Evolutionary conservation across 192 early-diverging fungal species (phyloP).

Genomic region (Geranomyces michiganensis): DNA sequence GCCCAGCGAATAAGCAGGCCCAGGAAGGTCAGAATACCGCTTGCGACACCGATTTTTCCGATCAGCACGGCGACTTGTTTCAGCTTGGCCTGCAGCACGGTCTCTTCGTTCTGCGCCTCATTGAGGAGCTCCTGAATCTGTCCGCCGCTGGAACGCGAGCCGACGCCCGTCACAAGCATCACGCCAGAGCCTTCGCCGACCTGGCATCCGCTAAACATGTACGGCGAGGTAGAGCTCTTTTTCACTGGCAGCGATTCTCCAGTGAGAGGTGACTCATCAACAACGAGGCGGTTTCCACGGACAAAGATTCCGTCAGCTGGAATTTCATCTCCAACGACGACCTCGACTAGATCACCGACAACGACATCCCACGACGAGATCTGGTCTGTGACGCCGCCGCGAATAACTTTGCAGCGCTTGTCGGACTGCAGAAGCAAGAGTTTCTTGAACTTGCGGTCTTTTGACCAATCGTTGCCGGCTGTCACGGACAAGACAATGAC

Average conservation of each 20-base stretch:
- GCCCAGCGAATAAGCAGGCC: slow-evolving; percentile 58
- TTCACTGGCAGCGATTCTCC: slow-evolving; percentile 64
- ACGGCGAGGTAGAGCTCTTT: slow-evolving; percentile 51
- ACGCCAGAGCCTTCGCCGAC: slow-evolving; percentile 56
- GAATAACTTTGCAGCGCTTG: slow-evolving; percentile 58
- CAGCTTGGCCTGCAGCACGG: slow-evolving; percentile 59
- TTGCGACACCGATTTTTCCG: slow-evolving; percentile 63
- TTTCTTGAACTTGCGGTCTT: slow-evolving; percentile 66
- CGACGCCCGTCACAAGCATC: slow-evolving; percentile 61
- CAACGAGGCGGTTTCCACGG: slow-evolving; percentile 52
- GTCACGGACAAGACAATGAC: slow-evolving; percentile 61
- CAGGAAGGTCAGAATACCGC: slow-evolving; percentile 62
- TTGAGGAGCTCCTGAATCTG: slow-evolving; percentile 64
- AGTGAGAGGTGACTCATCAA: slow-evolving; percentile 64
- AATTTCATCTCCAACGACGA: slow-evolving; percentile 59
- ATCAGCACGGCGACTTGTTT: slow-evolving; percentile 60
- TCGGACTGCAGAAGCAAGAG: slow-evolving; percentile 59
- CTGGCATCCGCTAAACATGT: slow-evolving; percentile 61
- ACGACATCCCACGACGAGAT: slow-evolving; percentile 60
- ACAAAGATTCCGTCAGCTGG: slow-evolving; percentile 61
- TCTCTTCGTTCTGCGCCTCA: slow-evolving; percentile 60
- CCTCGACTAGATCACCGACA: slow-evolving; percentile 61
- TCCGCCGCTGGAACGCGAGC: slow-evolving; percentile 53
- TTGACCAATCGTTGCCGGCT: slow-evolving; percentile 62
- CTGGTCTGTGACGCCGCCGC: slow-evolving; percentile 54